These are phyloP conservation scores for Sphenostylis stenocarpa DNA, from an alignment of 306 rosid genomes.

Conservation along the genomic window DNA sequence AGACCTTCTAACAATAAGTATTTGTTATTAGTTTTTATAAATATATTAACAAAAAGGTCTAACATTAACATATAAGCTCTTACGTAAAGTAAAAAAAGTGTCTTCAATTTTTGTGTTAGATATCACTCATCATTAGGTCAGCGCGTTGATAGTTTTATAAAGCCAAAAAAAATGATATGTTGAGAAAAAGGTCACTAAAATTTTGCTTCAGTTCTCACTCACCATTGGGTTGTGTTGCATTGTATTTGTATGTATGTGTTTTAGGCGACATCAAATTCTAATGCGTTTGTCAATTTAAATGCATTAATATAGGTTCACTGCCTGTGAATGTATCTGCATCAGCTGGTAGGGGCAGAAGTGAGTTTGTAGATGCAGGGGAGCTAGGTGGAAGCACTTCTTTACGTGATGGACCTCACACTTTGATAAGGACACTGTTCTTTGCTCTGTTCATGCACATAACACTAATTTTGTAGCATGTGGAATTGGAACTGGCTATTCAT, in stretches of 20 bases:
- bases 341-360: constrained; percentile 63
- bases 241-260: neutral
- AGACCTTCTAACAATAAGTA: neutral
- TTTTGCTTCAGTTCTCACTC: neutral
- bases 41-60: no score
- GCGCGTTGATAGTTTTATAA: neutral
- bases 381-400: constrained; percentile 44
- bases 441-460: constrained; percentile 41
- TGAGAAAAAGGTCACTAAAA: neutral
- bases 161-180: neutral
- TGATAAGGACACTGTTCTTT: constrained; percentile 31
- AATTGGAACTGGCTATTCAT: constrained; percentile 15
- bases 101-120: no score
- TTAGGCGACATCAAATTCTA: constrained; percentile 3
- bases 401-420: constrained; percentile 31
- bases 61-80: no score
- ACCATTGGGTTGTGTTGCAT: neutral
- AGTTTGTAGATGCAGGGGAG: constrained; percentile 61
- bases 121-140: no score
- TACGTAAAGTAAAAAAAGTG: no score
- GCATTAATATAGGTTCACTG: constrained; percentile 53
- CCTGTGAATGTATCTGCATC: constrained; percentile 80
- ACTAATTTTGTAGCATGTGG: constrained; percentile 37
- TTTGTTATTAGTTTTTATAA: neutral
- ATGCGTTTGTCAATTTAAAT: neutral